These are phyloP conservation scores for Hyphodiscus sp. DNA, from an alignment of 2,329 filamentous ascomycete genomes.

Conservation along the genomic window DNA sequence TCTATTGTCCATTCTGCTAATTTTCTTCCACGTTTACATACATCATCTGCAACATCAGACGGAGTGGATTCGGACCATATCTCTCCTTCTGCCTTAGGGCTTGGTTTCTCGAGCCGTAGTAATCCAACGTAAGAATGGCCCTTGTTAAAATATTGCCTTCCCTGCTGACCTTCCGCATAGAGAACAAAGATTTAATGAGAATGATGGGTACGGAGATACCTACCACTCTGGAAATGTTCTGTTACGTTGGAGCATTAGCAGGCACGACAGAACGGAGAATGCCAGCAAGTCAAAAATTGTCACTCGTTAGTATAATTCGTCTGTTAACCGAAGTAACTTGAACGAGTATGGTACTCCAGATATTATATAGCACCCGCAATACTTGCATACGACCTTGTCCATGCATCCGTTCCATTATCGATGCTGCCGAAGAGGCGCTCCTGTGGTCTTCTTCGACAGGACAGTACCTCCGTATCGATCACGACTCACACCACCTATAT, in stretches of 20 bases:
- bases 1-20: background rate
- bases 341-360: background rate
- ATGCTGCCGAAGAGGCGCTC: slow-evolving; percentile 3
- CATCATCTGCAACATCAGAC: background rate
- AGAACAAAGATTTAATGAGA: background rate
- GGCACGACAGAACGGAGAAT: background rate
- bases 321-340: too few relatives aligned
- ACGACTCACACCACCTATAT: background rate
- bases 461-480: background rate
- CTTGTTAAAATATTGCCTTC: background rate
- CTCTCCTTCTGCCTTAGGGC: background rate
- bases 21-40: background rate
- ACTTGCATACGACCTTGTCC: slow-evolving; percentile 22
- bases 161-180: background rate
- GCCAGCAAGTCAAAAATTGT: background rate
- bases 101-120: background rate
- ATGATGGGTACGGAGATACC: background rate
- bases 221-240: background rate
- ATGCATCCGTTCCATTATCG: slow-evolving; percentile 19
- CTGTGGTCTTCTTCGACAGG: too few relatives aligned
- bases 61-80: background rate
- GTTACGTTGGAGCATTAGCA: too few relatives aligned
- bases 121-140: background rate
- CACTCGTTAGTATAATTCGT: background rate
- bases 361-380: slow-evolving; percentile 11